Conservation (phyloP, 108 stramenopile genomes). For the Skeletonema potamos region DNA sequence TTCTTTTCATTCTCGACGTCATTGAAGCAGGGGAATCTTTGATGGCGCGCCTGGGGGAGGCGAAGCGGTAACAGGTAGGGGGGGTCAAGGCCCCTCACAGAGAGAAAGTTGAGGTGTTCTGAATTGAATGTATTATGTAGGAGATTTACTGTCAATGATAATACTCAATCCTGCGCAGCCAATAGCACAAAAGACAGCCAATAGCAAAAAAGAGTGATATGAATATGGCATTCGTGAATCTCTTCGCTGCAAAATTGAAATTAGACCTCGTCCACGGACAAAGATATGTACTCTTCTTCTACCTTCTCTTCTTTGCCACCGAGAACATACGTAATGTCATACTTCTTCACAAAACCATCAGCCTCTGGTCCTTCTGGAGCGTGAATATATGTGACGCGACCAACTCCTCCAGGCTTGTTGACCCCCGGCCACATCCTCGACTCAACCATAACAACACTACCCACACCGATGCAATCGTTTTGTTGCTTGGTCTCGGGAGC, state of each 20-base stretch:
- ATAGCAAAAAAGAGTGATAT: neutral
- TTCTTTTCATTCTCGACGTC: neutral
- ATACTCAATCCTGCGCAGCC: neutral
- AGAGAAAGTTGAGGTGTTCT: too few relatives aligned
- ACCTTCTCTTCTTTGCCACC: slow-evolving; percentile 68
- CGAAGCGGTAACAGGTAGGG: too few relatives aligned
- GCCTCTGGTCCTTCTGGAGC: slow-evolving; percentile 7
- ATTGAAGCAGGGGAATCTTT: neutral
- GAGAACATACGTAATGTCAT: slow-evolving; percentile 63
- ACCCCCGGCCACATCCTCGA: slow-evolving; percentile 72
- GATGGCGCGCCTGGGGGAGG: neutral
- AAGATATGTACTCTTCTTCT: slow-evolving; percentile 48
- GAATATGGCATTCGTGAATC: slow-evolving; percentile 1
- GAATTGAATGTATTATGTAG: neutral
- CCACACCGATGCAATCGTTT: neutral
- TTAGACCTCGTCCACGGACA: neutral
- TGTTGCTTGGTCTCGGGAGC: neutral
- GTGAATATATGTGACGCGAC: slow-evolving; percentile 41
- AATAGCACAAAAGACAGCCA: neutral
- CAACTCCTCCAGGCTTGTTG: slow-evolving; percentile 67
- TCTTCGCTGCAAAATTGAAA: neutral
- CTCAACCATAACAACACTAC: slow-evolving; percentile 49
- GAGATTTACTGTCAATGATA: neutral
- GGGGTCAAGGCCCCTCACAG: too few relatives aligned
- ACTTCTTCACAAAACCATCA: slow-evolving; percentile 14